Evolutionary conservation across 2,329 filamentous ascomycete genomes (phyloP), one percentile per base, ranked within the genome.

Genomic region (Alternaria metachromatica): DNA sequence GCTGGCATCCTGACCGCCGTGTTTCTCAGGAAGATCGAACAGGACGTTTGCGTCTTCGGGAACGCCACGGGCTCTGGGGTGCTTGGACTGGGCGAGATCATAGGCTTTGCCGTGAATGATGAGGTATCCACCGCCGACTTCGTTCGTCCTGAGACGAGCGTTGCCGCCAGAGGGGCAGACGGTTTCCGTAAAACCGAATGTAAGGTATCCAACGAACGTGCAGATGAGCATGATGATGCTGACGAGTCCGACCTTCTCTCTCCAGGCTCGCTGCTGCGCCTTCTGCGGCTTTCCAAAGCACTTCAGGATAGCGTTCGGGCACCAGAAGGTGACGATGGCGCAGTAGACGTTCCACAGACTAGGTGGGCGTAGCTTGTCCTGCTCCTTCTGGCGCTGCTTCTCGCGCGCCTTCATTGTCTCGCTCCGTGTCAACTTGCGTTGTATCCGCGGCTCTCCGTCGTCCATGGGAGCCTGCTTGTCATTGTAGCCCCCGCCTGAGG

Each of bases 291-390:
- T 96, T 43, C 94, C 94, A 75, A 94, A 96, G 81, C 93, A 97
- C 69, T 87, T 88, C 58, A 99, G 84, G 26, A 97, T 82, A 65
- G 95, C 92, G 77, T 94, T 90, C 0, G 96, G 96, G 62, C 89
- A 92, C 94, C 96, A 98, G 76, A 98, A 97, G 0, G 96, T 99
- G 69, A 99, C 83, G 67, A 97, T 88, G 51, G 92, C 91, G 81
- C 96, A 99, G 83, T 99, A 99, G 5, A 96, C 90, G 74, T 94
- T 96, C 96, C 96, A 99, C 41, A 96, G 81, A 76, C 92, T 97
- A 0, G 93, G 94, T 3, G 95, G 93, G 3, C 89, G 88, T 54
- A 93, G 86, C 61, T 89, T 83, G 61, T 91, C 87, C 66, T 86
- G 78, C 59, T 88, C 85, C 76, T 89, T 87, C 72, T 88, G 84